Conservation (phyloP, 2,329 filamentous ascomycete genomes). For the Hypomyces rosellus region DNA sequence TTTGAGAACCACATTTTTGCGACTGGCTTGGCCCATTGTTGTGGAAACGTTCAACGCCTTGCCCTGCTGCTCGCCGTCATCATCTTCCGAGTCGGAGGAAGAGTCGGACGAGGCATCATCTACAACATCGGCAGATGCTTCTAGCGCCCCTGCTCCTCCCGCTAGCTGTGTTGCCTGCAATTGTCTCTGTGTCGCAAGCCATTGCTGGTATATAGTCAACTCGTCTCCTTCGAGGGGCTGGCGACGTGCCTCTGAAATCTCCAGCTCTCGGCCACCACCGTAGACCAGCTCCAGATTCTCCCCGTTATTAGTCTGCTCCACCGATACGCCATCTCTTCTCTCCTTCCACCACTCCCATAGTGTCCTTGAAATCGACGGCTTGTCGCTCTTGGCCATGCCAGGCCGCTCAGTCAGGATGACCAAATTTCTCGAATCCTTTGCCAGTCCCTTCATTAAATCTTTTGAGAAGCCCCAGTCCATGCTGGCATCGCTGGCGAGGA, state of each 20-base stretch:
- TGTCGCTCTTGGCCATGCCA: conserved; percentile 30
- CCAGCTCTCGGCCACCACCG: conserved; percentile 55
- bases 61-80: conserved; percentile 84
- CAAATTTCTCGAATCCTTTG: conserved; percentile 71
- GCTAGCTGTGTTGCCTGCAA: conserved; percentile 74
- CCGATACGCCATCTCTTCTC: conserved; percentile 54
- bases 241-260: conserved; percentile 54
- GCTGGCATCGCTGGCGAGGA: conserved; percentile 83
- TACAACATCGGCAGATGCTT: conserved; percentile 64
- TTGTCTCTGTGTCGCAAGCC: conserved; percentile 80
- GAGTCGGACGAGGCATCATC: conserved; percentile 84
- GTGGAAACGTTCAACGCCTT: conserved; percentile 85
- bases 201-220: conserved; percentile 79
- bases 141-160: conserved; percentile 60
- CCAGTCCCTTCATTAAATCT: conserved; percentile 67
- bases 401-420: conserved; percentile 79
- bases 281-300: conserved; percentile 62
- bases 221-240: conserved; percentile 69
- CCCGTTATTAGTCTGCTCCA: conserved; percentile 47
- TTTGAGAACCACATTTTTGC: conserved; percentile 78
- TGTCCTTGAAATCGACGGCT: conserved; percentile 60
- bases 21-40: conserved; percentile 73
- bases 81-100: conserved; percentile 80
- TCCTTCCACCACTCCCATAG: conserved; percentile 79
- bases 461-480: conserved; percentile 94